Conservation (phyloP, 306 rosid genomes). For the Casuarina equisetifolia region DNA sequence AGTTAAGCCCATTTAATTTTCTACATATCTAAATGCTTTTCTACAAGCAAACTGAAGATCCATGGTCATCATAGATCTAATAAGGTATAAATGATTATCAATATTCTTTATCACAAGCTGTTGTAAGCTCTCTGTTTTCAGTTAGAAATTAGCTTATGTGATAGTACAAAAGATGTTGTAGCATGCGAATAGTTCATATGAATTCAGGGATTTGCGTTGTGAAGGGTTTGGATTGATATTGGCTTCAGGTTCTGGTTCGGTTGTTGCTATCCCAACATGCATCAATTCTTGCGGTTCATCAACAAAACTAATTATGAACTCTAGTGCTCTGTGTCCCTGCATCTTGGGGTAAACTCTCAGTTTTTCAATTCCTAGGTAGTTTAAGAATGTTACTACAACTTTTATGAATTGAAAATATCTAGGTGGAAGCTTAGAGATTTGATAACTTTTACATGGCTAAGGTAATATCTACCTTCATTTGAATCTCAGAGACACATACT, state of each 20-base stretch:
- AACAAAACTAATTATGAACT: neutral
- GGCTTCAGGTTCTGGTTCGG: neutral
- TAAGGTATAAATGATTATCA: neutral
- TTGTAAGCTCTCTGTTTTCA: neutral
- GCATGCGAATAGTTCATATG: neutral
- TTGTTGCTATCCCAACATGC: neutral
- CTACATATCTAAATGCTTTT: neutral
- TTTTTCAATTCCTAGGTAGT: neutral
- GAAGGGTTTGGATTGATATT: neutral
- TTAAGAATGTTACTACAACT: neutral
- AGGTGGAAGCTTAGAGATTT: neutral
- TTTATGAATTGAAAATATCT: neutral
- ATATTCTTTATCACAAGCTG: neutral
- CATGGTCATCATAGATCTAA: neutral
- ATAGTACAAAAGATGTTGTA: neutral
- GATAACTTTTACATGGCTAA: constrained; percentile 4
- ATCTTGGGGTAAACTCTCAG: neutral
- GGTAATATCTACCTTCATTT: neutral
- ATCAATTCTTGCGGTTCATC: neutral
- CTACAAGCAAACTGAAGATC: neutral
- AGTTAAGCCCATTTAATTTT: neutral
- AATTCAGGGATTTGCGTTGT: too few relatives aligned
- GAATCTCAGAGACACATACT: neutral
- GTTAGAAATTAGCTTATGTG: neutral
- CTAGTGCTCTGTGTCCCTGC: neutral